These are phyloP conservation scores for Lodderomyces theae DNA, from an alignment of 1,139 yeast genomes.

Conservation along the genomic window DNA sequence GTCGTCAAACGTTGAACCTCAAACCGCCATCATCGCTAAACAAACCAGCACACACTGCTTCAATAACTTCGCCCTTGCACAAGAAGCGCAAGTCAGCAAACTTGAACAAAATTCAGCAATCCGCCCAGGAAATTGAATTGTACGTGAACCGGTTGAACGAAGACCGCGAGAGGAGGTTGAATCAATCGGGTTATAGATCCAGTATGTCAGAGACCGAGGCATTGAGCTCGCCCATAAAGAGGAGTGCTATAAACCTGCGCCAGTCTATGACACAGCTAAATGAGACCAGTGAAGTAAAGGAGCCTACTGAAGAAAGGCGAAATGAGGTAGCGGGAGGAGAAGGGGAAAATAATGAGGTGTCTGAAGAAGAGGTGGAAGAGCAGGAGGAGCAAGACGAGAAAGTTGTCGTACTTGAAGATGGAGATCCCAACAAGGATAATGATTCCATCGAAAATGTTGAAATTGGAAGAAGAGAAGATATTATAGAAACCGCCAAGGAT, in stretches of 20 bases:
- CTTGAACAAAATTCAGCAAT: slow-evolving; percentile 19
- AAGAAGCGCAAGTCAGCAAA: slow-evolving; percentile 19
- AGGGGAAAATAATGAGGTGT: too few relatives aligned
- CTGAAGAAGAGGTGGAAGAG: too few relatives aligned
- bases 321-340: too few relatives aligned
- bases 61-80: slow-evolving; percentile 37
- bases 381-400: too few relatives aligned
- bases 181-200: neutral
- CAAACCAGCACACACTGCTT: slow-evolving; percentile 15
- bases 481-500: neutral
- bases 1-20: neutral
- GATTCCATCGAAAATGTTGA: slow-evolving; percentile 1
- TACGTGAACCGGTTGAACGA: slow-evolving; percentile 14
- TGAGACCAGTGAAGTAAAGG: neutral
- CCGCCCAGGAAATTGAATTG: slow-evolving; percentile 18
- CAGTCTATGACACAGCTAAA: neutral
- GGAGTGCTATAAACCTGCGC: neutral
- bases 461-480: slow-evolving; percentile 1
- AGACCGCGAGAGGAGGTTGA: slow-evolving; percentile 19
- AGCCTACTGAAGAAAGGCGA: neutral
- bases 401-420: neutral
- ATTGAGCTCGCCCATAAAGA: slow-evolving; percentile 14
- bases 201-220: slow-evolving; percentile 7
- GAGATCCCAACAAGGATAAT: neutral
- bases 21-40: neutral